A percentile compares a stretch with the other conserved stretches of the same genome.
Conservation (phyloP, 2,329 filamentous ascomycete genomes). For the Botrytis paeoniae region DNA sequence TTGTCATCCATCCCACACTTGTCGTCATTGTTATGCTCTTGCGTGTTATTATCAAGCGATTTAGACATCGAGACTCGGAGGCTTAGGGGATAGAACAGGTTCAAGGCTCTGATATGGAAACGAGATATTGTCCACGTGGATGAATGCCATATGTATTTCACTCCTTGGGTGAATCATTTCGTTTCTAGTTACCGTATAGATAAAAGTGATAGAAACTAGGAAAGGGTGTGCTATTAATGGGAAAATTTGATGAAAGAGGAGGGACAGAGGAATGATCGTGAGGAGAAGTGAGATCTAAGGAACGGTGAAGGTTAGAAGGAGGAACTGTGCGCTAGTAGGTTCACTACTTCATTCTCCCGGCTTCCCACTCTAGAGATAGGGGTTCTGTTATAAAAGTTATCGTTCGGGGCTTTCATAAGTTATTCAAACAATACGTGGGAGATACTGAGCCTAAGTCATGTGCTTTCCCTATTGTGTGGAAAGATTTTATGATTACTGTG, state of each 20-base stretch:
- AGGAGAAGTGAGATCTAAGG: no score
- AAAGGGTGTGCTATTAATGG: background rate
- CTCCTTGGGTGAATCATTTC: accelerated
- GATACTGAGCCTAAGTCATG: no score
- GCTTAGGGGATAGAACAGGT: background rate
- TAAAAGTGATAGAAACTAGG: background rate
- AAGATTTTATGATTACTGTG: no score
- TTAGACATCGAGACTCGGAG: background rate
- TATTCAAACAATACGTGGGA: background rate
- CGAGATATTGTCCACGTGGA: background rate
- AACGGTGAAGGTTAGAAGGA: background rate
- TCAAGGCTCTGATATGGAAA: background rate
- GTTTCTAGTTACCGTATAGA: background rate
- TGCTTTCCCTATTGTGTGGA: no score
- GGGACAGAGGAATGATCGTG: accelerated
- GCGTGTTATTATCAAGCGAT: background rate
- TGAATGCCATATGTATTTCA: background rate
- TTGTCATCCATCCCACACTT: background rate
- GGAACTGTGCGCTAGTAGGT: background rate
- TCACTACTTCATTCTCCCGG: background rate
- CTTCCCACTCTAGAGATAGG: accelerated
- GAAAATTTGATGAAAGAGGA: accelerated
- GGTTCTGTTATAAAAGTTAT: background rate
- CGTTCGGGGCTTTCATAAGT: background rate
- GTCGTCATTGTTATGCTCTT: background rate